phyloP scores from a whole-genome alignment of 2,329 filamentous ascomycete species.

The Ophiosphaerella korrae region DNA sequence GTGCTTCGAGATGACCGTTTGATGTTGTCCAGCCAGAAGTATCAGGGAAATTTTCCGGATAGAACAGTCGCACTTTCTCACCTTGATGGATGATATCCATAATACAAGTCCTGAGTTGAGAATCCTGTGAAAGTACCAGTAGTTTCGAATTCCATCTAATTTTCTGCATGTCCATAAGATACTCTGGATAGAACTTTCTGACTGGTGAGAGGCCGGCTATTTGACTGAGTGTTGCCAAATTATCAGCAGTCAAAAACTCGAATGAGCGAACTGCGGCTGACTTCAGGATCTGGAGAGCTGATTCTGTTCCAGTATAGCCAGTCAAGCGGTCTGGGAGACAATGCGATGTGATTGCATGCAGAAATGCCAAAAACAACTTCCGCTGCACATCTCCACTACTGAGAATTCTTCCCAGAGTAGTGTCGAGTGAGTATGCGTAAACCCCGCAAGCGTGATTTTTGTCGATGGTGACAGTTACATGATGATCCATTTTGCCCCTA shows the following conservation, averaged over 20 bases:
- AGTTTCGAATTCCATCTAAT: slow-evolving; percentile 51
- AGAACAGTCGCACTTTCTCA: slow-evolving; percentile 17
- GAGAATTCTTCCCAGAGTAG: slow-evolving; percentile 54
- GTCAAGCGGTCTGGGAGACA: slow-evolving; percentile 59
- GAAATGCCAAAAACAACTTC: slow-evolving; percentile 56
- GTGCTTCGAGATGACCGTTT: slow-evolving; percentile 23
- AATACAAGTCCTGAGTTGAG: slow-evolving; percentile 27
- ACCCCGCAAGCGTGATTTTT: slow-evolving; percentile 23
- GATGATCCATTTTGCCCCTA: neutral
- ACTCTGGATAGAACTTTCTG: slow-evolving; percentile 52
- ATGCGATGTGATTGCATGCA: slow-evolving; percentile 62
- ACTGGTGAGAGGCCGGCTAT: slow-evolving; percentile 43
- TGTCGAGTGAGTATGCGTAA: slow-evolving; percentile 58
- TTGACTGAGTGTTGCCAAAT: slow-evolving; percentile 22
- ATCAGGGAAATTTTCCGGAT: slow-evolving; percentile 1
- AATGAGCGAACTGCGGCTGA: slow-evolving; percentile 59
- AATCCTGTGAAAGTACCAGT: slow-evolving; percentile 41
- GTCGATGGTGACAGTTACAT: slow-evolving; percentile 17
- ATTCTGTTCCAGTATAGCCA: slow-evolving; percentile 59
- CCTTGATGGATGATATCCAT: slow-evolving; percentile 32
- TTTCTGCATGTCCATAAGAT: slow-evolving; percentile 51
- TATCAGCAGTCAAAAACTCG: slow-evolving; percentile 35
- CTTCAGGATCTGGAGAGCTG: slow-evolving; percentile 55
- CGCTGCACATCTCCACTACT: slow-evolving; percentile 59
- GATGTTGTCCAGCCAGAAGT: slow-evolving; percentile 5